Evolutionary conservation across 768 basidiomycete species (phyloP), one percentile per base, ranked within the genome.

Genomic region (Boletus sensibilis): DNA sequence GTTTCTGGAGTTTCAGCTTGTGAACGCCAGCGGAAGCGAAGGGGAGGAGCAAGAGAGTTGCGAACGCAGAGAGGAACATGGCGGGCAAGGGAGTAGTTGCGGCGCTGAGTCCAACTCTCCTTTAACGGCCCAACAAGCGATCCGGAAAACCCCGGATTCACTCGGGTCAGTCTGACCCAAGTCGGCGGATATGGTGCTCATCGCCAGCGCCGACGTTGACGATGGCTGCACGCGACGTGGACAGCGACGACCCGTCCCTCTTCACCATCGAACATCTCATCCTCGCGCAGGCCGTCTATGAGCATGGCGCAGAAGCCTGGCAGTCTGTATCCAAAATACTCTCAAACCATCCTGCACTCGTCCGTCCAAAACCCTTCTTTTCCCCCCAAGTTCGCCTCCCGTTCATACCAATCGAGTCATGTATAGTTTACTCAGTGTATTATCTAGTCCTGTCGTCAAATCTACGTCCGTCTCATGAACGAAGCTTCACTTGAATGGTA

Each of bases 1-100:
- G 69, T 77, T 97, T 97, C 75, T 93, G 83, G 31, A 98, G 86
- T 73, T 94, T 94, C 71, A 97, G 83, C 68, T 83, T 94, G 82
- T 87, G 88, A 1, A 92, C 78, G 59, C 83, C 82, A 10, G 78
- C 77, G 8, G 75, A 73, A 59, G 78, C 77, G 66, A 80, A 74
- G 21, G 79, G 75, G 75, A 80, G 68, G 60, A 79, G 72, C 10
- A 77, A 41, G 37, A 81, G 66, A 0, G 69, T 56, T 7, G 74
- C 64, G 61, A 80, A 72, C 34, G 71, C 67, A 45, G 77, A 70
- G 66, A 80, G 71, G 55, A 78, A 72, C 77, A 78, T 78, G 72
- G 64, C 71, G 67, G 68, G 68, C 68, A 65, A 62, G 41, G 53
- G 45, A 58, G 48, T 13, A 43, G 33, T 45, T 48, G 55, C 56